A percentile compares a stretch with the other conserved stretches of the same genome.
Conservation (phyloP, 805 yeast genomes). For the Suhomyces canberraensis region DNA sequence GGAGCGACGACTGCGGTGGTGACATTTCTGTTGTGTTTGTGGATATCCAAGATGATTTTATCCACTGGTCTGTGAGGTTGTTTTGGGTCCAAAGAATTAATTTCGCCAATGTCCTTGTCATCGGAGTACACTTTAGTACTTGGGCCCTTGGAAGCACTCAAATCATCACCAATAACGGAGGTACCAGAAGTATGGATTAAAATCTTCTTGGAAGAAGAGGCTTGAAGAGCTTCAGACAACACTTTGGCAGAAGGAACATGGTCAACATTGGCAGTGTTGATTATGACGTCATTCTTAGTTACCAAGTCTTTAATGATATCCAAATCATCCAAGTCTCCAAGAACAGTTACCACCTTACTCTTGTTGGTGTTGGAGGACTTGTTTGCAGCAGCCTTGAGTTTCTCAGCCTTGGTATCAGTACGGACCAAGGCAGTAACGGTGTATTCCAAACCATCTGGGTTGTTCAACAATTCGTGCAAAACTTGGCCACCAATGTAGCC, state of each 20-base stretch:
- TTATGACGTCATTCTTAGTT: constrained; percentile 22
- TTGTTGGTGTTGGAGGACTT: constrained; percentile 1
- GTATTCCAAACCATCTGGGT: constrained; percentile 9
- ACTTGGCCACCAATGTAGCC: constrained; percentile 33
- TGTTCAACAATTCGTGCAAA: constrained; percentile 18
- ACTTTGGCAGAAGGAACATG: constrained; percentile 21
- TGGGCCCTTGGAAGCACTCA: constrained; percentile 13
- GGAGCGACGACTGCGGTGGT: constrained; percentile 31
- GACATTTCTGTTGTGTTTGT: constrained; percentile 25
- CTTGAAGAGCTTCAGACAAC: constrained; percentile 17
- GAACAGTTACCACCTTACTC: constrained; percentile 16
- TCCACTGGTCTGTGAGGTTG: constrained; percentile 36
- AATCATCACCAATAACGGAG: constrained; percentile 23
- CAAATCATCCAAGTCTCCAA: constrained; percentile 20
- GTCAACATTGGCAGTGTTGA: constrained; percentile 31
- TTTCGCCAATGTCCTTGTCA: constrained; percentile 19
- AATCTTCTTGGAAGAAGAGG: constrained; percentile 13
- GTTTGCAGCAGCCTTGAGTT: constrained; percentile 10
- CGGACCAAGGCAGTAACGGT: constrained; percentile 23
- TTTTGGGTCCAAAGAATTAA: constrained; percentile 19
- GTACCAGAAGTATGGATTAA: constrained; percentile 38
- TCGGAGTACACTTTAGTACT: constrained; percentile 21
- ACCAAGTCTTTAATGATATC: constrained; percentile 16
- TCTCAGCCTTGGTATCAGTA: constrained; percentile 15
- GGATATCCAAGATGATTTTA: constrained; percentile 22